phyloP scores from a whole-genome alignment of 371 early-diverging fungal genomes.

The Massospora cicadina region DNA sequence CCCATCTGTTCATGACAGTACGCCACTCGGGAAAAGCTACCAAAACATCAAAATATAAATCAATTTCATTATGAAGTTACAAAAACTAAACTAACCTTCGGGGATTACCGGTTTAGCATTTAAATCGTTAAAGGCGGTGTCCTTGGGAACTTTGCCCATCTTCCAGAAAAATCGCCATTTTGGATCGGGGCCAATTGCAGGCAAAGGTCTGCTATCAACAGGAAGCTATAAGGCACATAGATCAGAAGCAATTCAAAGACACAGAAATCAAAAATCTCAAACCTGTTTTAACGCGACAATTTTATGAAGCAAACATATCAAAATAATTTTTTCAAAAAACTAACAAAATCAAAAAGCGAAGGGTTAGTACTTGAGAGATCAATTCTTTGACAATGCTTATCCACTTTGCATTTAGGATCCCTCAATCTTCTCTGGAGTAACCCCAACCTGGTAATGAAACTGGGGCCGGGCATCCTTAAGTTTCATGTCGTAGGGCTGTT shows the following conservation, averaged over 20 bases:
- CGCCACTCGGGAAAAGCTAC: conserved; percentile 28
- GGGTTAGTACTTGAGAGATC: conserved; percentile 16
- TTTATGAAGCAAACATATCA: too few species aligned
- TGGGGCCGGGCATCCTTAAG: conserved; percentile 38
- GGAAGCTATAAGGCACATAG: conserved; percentile 16
- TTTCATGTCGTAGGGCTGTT: conserved; percentile 30
- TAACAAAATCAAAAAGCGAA: background rate
- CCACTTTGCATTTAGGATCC: conserved; percentile 38
- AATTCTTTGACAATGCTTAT: conserved; percentile 32
- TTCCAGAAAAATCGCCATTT: conserved; percentile 53
- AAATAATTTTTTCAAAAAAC: too few species aligned
- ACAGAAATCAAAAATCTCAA: background rate
- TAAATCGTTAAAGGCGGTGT: conserved; percentile 32
- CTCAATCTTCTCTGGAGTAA: conserved; percentile 44
- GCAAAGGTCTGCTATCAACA: conserved; percentile 21
- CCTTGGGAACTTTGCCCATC: conserved; percentile 25
- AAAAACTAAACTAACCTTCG: conserved; percentile 23
- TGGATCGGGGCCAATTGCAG: conserved; percentile 29
- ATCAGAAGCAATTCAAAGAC: background rate
- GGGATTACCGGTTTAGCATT: conserved; percentile 42
- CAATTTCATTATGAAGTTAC: background rate
- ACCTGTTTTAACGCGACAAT: too few species aligned
- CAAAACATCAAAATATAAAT: background rate
- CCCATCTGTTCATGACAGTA: conserved; percentile 39
- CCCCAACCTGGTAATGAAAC: conserved; percentile 36